Conservation (phyloP, 1,284 basidiomycete genomes). For the Anthracocystis panici-leucophaei region DNA sequence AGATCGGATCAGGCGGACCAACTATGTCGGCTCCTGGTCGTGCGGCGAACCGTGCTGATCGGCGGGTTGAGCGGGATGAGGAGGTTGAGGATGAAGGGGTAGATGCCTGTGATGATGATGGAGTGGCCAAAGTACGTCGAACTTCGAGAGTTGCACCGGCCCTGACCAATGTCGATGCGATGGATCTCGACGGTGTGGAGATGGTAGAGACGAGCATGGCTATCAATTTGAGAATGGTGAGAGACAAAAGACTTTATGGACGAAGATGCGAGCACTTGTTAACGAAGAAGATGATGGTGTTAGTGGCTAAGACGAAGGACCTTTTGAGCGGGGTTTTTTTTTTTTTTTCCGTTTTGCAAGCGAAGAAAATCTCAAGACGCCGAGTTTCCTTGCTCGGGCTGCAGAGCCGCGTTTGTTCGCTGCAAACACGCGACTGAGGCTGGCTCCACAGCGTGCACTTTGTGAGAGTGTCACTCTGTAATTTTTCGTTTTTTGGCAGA, state of each 20-base stretch:
- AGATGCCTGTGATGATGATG: slow-evolving; percentile 2
- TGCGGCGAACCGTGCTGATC: slow-evolving; percentile 41
- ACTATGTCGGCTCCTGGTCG: slow-evolving; percentile 53
- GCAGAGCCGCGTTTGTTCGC: neutral
- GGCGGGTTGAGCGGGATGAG: slow-evolving; percentile 13
- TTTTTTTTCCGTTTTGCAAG: neutral
- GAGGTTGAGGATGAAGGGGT: slow-evolving; percentile 1
- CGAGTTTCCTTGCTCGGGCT: neutral
- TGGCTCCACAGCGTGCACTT: neutral
- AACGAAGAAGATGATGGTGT: neutral
- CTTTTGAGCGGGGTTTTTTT: neutral
- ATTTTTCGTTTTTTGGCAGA: neutral
- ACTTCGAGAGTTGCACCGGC: neutral
- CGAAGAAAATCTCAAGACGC: slow-evolving; percentile 5
- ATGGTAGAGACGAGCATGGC: slow-evolving; percentile 10
- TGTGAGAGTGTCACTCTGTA: slow-evolving; percentile 13
- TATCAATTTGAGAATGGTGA: neutral
- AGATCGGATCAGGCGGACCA: slow-evolving; percentile 62
- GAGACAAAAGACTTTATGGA: neutral
- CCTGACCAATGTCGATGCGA: neutral
- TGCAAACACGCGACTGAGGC: slow-evolving; percentile 3
- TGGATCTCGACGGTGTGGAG: neutral
- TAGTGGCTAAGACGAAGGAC: neutral
- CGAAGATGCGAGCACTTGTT: neutral
- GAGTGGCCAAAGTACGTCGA: neutral